Evolutionary conservation across 495 filamentous ascomycete species (phyloP), one percentile per base, ranked within the genome.

Genomic region (Penicillium lividum): DNA sequence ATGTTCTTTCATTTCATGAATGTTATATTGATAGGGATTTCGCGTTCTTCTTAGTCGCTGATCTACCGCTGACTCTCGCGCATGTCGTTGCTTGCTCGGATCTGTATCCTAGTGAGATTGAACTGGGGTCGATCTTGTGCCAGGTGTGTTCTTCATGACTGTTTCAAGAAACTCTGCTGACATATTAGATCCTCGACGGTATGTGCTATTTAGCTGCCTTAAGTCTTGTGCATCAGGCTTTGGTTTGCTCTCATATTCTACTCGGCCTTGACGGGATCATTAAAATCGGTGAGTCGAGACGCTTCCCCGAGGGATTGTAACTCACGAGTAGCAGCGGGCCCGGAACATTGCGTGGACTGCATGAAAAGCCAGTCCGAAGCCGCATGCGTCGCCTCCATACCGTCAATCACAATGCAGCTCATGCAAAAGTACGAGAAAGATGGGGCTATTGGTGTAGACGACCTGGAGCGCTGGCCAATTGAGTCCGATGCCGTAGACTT

Each of bases 351-450:
- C 42, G 7, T 60, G 9, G 48, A 53, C 5, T 27, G 29, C 31
- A 38, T 13, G 29, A 54, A 44, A 9, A 27, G 27, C 25, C 46
- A 60, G 36, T 25, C 29, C 1, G 33, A 67, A 54, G 31, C 51
- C 54, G 13, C 33, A 30, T 54, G 57, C 54, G 54, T 72, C n/a
- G 59, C 56, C 51, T 44, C 51, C 16, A 43, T 74, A 8, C 52
- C 60, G 10, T 58, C 44, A 18, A 71, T 72, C n/a, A 63, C 56
- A 7, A 72, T 70, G 65, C 63, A 69, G 64, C 56, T 74, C 9
- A 76, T 76, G 64, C 61, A 74, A 63, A 74, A 71, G 46, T 74
- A 72, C 59, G 47, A 34, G 30, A 76, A 74, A 59, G 67, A 72
- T 7, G 64, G 68, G 11, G 54, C 62, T n/a, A 59, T 69, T n/a